These are phyloP conservation scores for Phyllosticta citrichinensis DNA, from an alignment of 2,329 filamentous ascomycete species.

Conservation along the genomic window DNA sequence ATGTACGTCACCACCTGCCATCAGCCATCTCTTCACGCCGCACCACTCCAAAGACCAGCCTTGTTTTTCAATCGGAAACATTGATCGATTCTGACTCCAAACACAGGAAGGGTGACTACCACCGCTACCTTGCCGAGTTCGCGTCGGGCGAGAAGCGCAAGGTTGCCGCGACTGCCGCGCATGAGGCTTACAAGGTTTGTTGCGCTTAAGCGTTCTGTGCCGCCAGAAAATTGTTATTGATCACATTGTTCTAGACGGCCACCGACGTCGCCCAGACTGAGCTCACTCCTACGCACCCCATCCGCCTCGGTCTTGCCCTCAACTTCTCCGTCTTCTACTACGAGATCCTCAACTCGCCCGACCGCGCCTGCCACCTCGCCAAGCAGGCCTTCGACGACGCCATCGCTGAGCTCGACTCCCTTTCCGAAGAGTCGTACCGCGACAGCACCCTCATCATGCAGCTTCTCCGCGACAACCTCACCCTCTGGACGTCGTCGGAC, in stretches of 20 bases:
- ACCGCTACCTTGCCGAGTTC: conserved; percentile 91
- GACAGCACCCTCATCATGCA: conserved; percentile 99
- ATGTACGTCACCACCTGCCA: conserved; percentile 54
- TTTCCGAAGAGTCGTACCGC: conserved; percentile 99
- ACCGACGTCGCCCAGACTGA: conserved; percentile 98
- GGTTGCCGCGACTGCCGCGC: conserved; percentile 73
- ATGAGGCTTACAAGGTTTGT: conserved; percentile 85
- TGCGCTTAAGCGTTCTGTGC: background rate
- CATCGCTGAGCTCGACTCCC: conserved; percentile 95
- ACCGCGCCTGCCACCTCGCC: conserved; percentile 94
- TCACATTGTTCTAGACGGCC: conserved; percentile 41
- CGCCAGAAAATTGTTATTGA: background rate
- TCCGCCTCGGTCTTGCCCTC: conserved; percentile 91
- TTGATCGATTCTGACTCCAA: conserved; percentile 1
- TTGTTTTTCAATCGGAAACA: background rate
- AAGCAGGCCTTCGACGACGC: conserved; percentile 99
- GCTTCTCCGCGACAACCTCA: conserved; percentile 96
- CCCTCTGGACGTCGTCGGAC: conserved; percentile 98
- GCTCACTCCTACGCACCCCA: conserved; percentile 93
- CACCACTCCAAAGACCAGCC: background rate
- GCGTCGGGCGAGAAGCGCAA: conserved; percentile 88
- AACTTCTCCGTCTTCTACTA: conserved; percentile 99
- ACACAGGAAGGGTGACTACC: conserved; percentile 88
- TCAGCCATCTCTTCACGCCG: background rate
- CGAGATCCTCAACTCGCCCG: conserved; percentile 96